Base-by-base conservation (phyloP, 768 basidiomycete species). In the Candolleomyces eurysporus region DNA sequence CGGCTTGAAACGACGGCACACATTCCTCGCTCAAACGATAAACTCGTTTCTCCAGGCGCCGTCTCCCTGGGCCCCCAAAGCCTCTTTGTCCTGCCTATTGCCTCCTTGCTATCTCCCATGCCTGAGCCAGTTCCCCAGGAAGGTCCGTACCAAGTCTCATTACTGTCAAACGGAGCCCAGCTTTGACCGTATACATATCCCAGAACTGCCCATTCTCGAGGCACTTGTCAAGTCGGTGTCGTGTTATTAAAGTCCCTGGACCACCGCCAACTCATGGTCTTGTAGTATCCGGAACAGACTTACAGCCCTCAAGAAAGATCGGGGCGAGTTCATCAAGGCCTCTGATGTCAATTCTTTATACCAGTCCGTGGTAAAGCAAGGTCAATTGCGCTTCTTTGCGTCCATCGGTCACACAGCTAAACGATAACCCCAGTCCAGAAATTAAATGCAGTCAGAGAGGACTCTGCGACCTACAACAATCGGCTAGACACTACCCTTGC, bases 181-280 rank as follows among this genome's bases (percentile, higher is more conserved):
- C 9, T 49, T 51, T 22, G n/a, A 63, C 65, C 60, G 65, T 68
- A 54, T 62, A 60, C 21, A 36, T 30, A 54, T 5, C 48, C 70
- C 78, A 89, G 96, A 98, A 79, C 81, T 95, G 64, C 89, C 92
- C 61, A 93, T 98, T 74, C 88, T 98, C 69, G 96, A 98, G 82
- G 84, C 91, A 32, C 86, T 98, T 66, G 94, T 97, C 76, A 91
- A 92, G 94, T 94, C 66, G 55, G 77, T 71, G 30, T 19, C 58
- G 4, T 50, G 4, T 49, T 54, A 40, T n/a, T 46, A 40, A 52
- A 42, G 26, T 16, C 45, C 58, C 57, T 64, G 54, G 53, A 54
- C 40, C 56, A n/a, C 65, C 66, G 31, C 71, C 71, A 40, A 60
- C 60, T 21, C 40, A 46, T 21, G 19, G 17, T 30, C 32, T 58